phyloP scores from a whole-genome alignment of 1,139 yeast species.

The Saccharomyces hybrid region DNA sequence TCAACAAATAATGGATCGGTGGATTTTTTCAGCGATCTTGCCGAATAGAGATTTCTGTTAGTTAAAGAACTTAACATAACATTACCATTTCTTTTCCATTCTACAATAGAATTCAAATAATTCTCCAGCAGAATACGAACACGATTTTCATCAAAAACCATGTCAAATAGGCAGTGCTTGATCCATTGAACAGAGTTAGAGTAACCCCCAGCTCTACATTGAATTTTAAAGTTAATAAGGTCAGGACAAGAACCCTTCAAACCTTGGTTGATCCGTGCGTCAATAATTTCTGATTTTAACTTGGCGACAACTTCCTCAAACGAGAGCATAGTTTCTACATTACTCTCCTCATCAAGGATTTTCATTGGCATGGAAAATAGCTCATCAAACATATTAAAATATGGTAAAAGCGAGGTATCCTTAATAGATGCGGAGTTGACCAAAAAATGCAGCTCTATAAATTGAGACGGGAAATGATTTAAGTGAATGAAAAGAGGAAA shows the following conservation, averaged over 20 bases:
- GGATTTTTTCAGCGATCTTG: slow-evolving; percentile 57
- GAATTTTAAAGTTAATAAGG: slow-evolving; percentile 51
- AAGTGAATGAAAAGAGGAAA: slow-evolving; percentile 70
- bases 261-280: slow-evolving; percentile 49
- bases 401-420: slow-evolving; percentile 47
- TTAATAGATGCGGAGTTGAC: slow-evolving; percentile 60
- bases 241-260: slow-evolving; percentile 60
- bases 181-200: slow-evolving; percentile 70
- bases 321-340: slow-evolving; percentile 47
- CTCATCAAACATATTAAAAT: slow-evolving; percentile 56
- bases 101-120: slow-evolving; percentile 67
- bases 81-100: slow-evolving; percentile 72
- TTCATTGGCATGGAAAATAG: slow-evolving; percentile 68
- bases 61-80: slow-evolving; percentile 60
- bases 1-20: slow-evolving; percentile 64
- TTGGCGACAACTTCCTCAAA: slow-evolving; percentile 70
- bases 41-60: slow-evolving; percentile 46
- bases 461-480: slow-evolving; percentile 74
- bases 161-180: slow-evolving; percentile 51
- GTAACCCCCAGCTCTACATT: slow-evolving; percentile 59
- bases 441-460: slow-evolving; percentile 62
- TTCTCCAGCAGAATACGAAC: slow-evolving; percentile 67
- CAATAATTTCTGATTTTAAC: slow-evolving; percentile 67
- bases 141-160: slow-evolving; percentile 67
- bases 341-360: slow-evolving; percentile 34